Conservation (phyloP, 2,329 filamentous ascomycete species). For the Fusarium tricinctum region DNA sequence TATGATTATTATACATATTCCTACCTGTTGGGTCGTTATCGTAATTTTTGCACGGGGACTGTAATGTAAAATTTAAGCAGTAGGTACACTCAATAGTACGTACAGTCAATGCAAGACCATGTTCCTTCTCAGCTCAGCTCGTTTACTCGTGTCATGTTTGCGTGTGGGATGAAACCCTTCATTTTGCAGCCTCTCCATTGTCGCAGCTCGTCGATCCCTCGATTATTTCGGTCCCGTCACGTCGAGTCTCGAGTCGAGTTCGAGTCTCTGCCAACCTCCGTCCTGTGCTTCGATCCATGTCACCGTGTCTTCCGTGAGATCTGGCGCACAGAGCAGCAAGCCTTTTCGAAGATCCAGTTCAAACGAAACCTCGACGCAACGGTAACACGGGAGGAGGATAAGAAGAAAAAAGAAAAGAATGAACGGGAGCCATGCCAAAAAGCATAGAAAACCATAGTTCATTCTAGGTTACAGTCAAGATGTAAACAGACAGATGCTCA, state of each 20-base stretch:
- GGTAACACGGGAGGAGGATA: slow-evolving; percentile 10
- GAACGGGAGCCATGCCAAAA: slow-evolving; percentile 22
- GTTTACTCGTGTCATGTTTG: slow-evolving; percentile 32
- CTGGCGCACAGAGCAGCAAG: slow-evolving; percentile 47
- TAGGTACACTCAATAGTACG: slow-evolving; percentile 18
- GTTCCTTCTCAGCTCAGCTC: slow-evolving; percentile 42
- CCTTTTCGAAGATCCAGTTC: slow-evolving; percentile 42
- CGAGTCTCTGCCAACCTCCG: slow-evolving; percentile 41
- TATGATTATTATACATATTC: too few relatives aligned
- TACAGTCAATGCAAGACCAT: slow-evolving; percentile 23
- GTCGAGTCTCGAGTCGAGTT: slow-evolving; percentile 36
- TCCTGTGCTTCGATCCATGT: slow-evolving; percentile 47
- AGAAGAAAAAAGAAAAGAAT: slow-evolving; percentile 9
- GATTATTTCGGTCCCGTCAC: slow-evolving; percentile 28
- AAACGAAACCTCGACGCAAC: slow-evolving; percentile 31
- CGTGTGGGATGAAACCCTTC: slow-evolving; percentile 48
- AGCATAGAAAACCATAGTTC: neutral
- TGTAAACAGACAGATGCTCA: neutral
- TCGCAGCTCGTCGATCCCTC: slow-evolving; percentile 32
- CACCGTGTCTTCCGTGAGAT: slow-evolving; percentile 45
- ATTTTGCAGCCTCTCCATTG: slow-evolving; percentile 31
- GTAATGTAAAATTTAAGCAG: slow-evolving; percentile 32
- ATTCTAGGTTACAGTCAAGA: slow-evolving; percentile 11
- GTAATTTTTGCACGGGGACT: too few relatives aligned
- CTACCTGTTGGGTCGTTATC: too few relatives aligned